A percentile compares a stretch with the other conserved stretches of the same genome.
These are phyloP conservation scores for Pseudogymnoascus sp. DNA, from an alignment of 2,329 filamentous ascomycete genomes.

Conservation along the genomic window DNA sequence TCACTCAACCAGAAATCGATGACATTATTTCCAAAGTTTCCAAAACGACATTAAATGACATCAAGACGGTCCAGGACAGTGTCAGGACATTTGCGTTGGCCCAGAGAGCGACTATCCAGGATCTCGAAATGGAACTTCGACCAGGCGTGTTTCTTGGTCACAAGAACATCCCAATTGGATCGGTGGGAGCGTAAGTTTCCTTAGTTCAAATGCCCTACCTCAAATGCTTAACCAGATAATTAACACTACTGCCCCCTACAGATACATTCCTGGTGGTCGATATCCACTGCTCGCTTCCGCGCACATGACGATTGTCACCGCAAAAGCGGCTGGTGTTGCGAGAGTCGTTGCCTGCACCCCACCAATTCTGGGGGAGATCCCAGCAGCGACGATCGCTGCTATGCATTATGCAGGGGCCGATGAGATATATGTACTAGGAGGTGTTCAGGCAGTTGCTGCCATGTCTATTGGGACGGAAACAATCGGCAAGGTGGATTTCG, in stretches of 20 bases:
- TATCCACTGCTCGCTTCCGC: constrained; percentile 44
- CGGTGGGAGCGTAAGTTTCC: constrained; percentile 35
- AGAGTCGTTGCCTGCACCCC: constrained; percentile 45
- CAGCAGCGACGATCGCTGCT: constrained; percentile 42
- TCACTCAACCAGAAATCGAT: constrained; percentile 39
- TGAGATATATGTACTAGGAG: constrained; percentile 44
- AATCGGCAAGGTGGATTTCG: constrained; percentile 42
- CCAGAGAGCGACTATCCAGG: constrained; percentile 37
- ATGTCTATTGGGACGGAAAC: constrained; percentile 45
- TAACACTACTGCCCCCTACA: no score
- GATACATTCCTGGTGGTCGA: no score
- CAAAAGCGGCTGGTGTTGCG: constrained; percentile 45
- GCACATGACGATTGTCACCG: constrained; percentile 50
- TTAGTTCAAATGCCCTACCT: no score
- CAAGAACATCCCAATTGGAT: constrained; percentile 41
- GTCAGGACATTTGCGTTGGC: constrained; percentile 42
- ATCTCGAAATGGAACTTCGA: constrained; percentile 44
- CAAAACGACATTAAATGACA: constrained; percentile 44
- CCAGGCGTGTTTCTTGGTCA: constrained; percentile 45
- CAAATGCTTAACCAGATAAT: no score
- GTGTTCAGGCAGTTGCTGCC: constrained; percentile 46
- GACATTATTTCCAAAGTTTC: constrained; percentile 34
- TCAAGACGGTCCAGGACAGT: constrained; percentile 44
- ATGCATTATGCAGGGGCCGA: constrained; percentile 42
- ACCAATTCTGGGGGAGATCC: constrained; percentile 41